Conservation (phyloP, 1,284 basidiomycete species). For the Trichosporon coremiiforme region DNA sequence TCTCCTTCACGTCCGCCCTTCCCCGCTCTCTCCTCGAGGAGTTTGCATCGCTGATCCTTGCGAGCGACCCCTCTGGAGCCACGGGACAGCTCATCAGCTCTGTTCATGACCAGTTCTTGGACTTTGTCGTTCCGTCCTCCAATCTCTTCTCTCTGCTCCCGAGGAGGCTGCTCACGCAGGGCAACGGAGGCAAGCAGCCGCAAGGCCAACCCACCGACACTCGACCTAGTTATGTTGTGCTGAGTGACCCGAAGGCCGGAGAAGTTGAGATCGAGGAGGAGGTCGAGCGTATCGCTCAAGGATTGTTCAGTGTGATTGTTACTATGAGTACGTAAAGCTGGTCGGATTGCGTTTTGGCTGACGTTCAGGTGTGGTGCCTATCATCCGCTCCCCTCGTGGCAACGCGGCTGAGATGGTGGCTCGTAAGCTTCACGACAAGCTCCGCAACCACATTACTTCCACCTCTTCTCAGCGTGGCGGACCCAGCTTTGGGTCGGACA, state of each 20-base stretch:
- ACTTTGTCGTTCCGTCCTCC: conserved; percentile 91
- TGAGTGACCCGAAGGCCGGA: conserved; percentile 88
- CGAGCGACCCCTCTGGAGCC: conserved; percentile 64
- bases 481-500: conserved; percentile 66
- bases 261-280: conserved; percentile 92
- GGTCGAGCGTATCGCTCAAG: conserved; percentile 86
- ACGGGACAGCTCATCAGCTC: conserved; percentile 76
- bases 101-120: conserved; percentile 94
- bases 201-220: too few relatives aligned
- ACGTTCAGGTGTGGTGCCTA: conserved; percentile 79
- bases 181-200: conserved; percentile 31
- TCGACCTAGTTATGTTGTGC: conserved; percentile 69
- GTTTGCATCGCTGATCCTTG: conserved; percentile 83
- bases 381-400: conserved; percentile 90
- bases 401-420: conserved; percentile 99
- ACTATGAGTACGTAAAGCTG: conserved; percentile 82
- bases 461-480: conserved; percentile 62
- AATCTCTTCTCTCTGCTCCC: conserved; percentile 91
- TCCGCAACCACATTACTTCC: conserved; percentile 84
- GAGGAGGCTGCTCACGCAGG: conserved; percentile 46
- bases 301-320: conserved; percentile 89
- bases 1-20: conserved; percentile 93
- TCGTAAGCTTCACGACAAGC: conserved; percentile 88
- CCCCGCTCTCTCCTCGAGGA: conserved; percentile 88
- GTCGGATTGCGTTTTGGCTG: too few relatives aligned